Percentiles rank a stretch among this genome's conserved stretches.
Evolutionary conservation across 345 rosid genomes (phyloP).

Genomic region (Angophora floribunda): DNA sequence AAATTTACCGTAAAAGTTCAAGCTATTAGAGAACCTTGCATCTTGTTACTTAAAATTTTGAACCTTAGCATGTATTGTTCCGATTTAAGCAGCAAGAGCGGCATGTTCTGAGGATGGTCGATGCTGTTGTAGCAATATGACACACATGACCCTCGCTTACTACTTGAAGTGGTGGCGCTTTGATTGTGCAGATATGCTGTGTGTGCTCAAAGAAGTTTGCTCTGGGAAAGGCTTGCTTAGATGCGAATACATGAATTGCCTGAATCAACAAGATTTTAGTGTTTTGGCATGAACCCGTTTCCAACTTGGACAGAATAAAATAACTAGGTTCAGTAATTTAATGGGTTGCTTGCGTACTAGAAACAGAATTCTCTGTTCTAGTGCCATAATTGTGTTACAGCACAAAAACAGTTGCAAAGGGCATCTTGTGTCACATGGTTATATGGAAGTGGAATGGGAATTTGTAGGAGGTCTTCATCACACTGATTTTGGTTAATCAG

Average conservation of each 20-base stretch:
- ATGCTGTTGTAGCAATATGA: background rate
- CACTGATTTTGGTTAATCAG: constrained; percentile 10
- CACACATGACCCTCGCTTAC: background rate
- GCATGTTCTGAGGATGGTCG: background rate
- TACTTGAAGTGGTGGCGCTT: background rate
- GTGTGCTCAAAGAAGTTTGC: background rate
- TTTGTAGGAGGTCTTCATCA: background rate
- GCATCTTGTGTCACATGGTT: background rate
- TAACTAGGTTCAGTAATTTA: background rate
- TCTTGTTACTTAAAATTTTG: background rate
- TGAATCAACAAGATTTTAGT: background rate
- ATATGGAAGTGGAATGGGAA: background rate
- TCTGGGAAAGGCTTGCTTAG: background rate
- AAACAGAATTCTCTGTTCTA: background rate
- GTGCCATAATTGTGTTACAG: background rate
- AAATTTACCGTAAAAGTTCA: background rate
- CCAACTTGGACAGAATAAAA: background rate
- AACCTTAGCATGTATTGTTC: background rate
- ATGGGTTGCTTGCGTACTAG: background rate
- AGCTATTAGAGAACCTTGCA: background rate
- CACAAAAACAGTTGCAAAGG: background rate
- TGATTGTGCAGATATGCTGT: background rate
- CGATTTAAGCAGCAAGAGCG: background rate
- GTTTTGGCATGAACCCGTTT: background rate
- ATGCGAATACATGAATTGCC: background rate